Conservation (phyloP, 129 eudicot genomes). For the Pittosporum tobira region DNA sequence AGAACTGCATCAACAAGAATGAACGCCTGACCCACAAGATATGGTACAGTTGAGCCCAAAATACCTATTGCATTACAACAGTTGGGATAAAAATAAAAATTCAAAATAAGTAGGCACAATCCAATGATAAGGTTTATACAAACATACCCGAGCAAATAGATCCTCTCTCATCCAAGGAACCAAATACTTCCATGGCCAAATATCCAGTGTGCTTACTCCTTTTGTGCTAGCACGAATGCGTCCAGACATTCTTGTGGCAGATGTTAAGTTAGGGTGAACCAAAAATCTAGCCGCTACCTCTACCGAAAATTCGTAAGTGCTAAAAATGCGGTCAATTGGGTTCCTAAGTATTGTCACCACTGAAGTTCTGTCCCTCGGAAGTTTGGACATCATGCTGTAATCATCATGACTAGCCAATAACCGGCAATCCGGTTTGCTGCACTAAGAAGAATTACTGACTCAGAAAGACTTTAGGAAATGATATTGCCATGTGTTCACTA, state of each 20-base stretch:
- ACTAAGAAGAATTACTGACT: background rate
- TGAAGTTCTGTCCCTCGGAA: constrained; percentile 70
- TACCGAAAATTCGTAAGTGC: constrained; percentile 84
- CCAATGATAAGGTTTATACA: background rate
- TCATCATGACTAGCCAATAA: constrained; percentile 88
- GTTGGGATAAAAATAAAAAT: no score
- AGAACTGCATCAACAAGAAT: no score
- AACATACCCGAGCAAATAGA: constrained; percentile 77
- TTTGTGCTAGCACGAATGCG: constrained; percentile 40
- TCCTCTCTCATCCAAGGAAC: constrained; percentile 99
- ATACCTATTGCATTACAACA: no score
- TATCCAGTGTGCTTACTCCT: constrained; percentile 72
- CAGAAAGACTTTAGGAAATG: background rate
- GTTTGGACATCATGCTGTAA: constrained; percentile 81
- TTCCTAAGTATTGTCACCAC: constrained; percentile 81
- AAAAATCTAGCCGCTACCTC: constrained; percentile 96
- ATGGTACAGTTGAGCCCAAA: no score
- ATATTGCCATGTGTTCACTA: no score
- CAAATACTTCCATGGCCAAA: constrained; percentile 99
- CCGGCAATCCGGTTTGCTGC: constrained; percentile 73
- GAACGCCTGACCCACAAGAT: no score
- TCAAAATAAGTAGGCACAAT: background rate
- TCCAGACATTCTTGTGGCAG: constrained; percentile 44
- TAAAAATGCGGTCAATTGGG: constrained; percentile 91
- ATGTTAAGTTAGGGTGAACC: constrained; percentile 76